Percentiles rank a stretch among this genome's conserved stretches.
Conservation (phyloP, 2,329 filamentous ascomycete genomes). For the Xylariales sp. region DNA sequence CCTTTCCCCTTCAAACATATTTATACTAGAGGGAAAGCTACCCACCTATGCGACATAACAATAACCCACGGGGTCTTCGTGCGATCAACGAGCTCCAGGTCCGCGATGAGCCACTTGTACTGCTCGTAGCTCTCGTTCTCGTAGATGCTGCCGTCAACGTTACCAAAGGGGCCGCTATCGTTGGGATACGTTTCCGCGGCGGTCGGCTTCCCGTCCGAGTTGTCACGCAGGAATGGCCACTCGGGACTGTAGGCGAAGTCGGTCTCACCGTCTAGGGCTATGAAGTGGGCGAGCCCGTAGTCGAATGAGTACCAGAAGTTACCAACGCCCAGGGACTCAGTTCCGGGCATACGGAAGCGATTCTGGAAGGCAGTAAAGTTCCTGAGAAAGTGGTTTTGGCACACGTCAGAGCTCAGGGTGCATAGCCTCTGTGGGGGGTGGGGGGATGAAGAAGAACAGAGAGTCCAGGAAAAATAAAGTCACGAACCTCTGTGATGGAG, state of each 20-base stretch:
- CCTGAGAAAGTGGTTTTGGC: too few species aligned
- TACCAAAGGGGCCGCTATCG: slow-evolving; percentile 46
- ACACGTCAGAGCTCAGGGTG: too few species aligned
- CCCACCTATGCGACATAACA: slow-evolving; percentile 39
- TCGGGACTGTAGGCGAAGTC: slow-evolving; percentile 48
- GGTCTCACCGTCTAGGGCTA: slow-evolving; percentile 54
- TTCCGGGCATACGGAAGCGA: slow-evolving; percentile 38
- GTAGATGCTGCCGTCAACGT: slow-evolving; percentile 13
- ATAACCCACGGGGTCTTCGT: slow-evolving; percentile 49
- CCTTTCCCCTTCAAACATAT: too few species aligned
- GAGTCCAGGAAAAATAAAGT: too few species aligned
- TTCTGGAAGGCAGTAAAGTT: slow-evolving; percentile 39
- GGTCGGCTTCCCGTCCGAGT: slow-evolving; percentile 18
- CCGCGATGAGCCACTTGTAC: slow-evolving; percentile 48
- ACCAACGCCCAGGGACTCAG: slow-evolving; percentile 37
- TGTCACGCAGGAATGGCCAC: slow-evolving; percentile 33
- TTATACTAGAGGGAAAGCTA: too few species aligned
- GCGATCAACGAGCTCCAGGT: slow-evolving; percentile 52
- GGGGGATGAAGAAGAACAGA: too few species aligned
- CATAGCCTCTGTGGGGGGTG: too few species aligned
- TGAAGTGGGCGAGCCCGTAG: slow-evolving; percentile 51
- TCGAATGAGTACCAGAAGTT: slow-evolving; percentile 59
- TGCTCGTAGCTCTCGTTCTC: slow-evolving; percentile 34
- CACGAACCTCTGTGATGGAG: slow-evolving; percentile 38
- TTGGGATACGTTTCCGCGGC: background rate